Base-by-base conservation (phyloP, 306 rosid genomes). In the Oemleria cerasiformis region DNA sequence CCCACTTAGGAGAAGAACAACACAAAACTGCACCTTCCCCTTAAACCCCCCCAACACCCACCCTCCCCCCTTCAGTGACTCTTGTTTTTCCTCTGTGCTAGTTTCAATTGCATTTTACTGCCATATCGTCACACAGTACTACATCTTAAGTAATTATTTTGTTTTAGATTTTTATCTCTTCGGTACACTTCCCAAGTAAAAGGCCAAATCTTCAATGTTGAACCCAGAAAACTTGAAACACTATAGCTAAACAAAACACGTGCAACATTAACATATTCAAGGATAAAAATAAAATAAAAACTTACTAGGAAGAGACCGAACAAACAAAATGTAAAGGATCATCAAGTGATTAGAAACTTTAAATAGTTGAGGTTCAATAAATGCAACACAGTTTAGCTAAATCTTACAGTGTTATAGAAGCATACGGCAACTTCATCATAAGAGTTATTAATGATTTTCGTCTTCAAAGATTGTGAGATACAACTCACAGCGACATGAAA, bases 341-440 rank as follows among this genome's bases (percentile, higher is more conserved):
- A 49, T 67, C 45, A 10, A 65, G 21, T 47, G 9, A n/a, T 15
- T 25, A 25, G 30, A 25, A 48, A 67, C 9, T 10, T 39, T 10
- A 64, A n/a, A 63, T 43, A 40, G 0, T n/a, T 2, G 15, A 61
- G 13, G 38, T 16, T 61, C 12, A 64, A 13, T 8, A 47, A 64
- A 64, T 13, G 53, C 13, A 23, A 65, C 39, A 9, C n/a, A n/a
- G 47, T 50, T 61, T 39, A 17, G 17, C 70, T 55, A 34, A n/a
- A 68, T 47, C 84, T 79, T 80, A 93, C 98, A 0, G 98, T 94
- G 83, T 91, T 94, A 45, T 79, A 89, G 82, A 94, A 94, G 86
- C 98, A 94, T 73, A 94, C 79, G 69, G 98, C 88, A 76, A 94
- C 84, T 86, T 94, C 97, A 60, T 91, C 95, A 51, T 87, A 81